Percentiles rank a stretch among this genome's conserved stretches.
Evolutionary conservation across 129 eudicot species (phyloP).

Genomic region (Glebionis coronaria): DNA sequence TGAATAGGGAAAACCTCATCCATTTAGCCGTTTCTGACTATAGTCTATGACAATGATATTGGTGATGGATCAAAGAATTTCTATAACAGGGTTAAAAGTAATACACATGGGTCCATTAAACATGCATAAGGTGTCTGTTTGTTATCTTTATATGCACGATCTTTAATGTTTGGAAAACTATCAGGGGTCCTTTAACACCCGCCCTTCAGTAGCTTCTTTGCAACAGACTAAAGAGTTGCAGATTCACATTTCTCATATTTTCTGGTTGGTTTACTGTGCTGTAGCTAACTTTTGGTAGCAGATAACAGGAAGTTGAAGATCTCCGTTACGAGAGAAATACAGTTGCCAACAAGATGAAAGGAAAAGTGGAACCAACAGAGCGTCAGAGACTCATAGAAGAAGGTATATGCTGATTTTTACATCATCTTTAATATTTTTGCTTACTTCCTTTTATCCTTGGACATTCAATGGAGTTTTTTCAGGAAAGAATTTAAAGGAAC

Average conservation of each 20-base stretch:
- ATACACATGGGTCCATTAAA: no score
- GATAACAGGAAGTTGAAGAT: constrained; percentile 98
- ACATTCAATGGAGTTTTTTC: constrained; percentile 21
- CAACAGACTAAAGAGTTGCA: constrained; percentile 4
- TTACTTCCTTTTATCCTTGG: background rate
- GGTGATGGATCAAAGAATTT: no score
- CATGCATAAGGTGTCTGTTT: no score
- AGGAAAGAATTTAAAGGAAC: constrained; percentile 86
- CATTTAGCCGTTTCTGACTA: no score
- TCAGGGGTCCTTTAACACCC: no score
- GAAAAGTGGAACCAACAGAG: constrained; percentile 77
- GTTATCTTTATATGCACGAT: no score
- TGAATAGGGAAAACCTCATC: no score
- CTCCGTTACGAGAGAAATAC: constrained; percentile 88
- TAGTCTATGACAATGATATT: no score
- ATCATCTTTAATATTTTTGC: background rate
- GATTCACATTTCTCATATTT: constrained; percentile 9
- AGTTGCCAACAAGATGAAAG: constrained; percentile 98
- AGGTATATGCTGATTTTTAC: constrained; percentile 39
- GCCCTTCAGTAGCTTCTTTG: background rate
- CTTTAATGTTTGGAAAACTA: no score
- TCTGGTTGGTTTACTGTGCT: constrained; percentile 33
- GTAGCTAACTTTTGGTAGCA: constrained; percentile 77
- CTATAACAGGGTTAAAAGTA: no score
- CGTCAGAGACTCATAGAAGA: constrained; percentile 90